Evolutionary conservation across 2,329 filamentous ascomycete species (phyloP).

Genomic region (Exophiala mesophila): DNA sequence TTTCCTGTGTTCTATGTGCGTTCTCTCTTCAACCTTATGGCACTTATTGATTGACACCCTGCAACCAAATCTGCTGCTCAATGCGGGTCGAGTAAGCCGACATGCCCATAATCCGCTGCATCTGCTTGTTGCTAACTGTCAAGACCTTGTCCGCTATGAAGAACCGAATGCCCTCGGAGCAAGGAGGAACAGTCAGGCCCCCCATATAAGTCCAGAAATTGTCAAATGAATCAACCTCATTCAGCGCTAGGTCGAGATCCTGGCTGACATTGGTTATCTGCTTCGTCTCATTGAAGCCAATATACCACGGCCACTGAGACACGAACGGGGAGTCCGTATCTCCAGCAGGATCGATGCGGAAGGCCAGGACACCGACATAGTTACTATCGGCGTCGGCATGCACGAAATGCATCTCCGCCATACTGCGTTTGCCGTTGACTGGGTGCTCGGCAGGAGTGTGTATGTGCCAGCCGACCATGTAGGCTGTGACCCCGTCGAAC

Average conservation of each 20-base stretch:
- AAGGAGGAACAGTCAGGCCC: constrained; percentile 59
- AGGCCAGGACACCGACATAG: constrained; percentile 41
- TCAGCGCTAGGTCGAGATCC: constrained; percentile 1
- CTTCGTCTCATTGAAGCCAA: constrained; percentile 34
- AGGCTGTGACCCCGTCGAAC: constrained; percentile 44
- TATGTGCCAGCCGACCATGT: constrained; percentile 48
- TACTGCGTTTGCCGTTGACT: constrained; percentile 35
- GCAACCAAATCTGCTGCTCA: constrained; percentile 45
- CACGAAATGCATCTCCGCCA: constrained; percentile 47
- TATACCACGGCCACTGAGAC: constrained; percentile 36
- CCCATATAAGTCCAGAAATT: constrained; percentile 49
- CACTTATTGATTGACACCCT: constrained; percentile 35
- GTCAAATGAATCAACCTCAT: constrained; percentile 3
- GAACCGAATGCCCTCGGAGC: constrained; percentile 52
- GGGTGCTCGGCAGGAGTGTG: constrained; percentile 48
- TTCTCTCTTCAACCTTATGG: background rate
- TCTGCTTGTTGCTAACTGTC: constrained; percentile 41
- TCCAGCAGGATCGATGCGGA: constrained; percentile 42
- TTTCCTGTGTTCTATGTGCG: too few species aligned
- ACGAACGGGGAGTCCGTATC: constrained; percentile 32
- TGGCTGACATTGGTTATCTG: background rate
- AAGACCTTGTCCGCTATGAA: constrained; percentile 32
- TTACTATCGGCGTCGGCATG: constrained; percentile 39
- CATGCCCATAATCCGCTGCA: constrained; percentile 41
- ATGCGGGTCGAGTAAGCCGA: constrained; percentile 41